Evolutionary conservation across 2,329 filamentous ascomycete genomes (phyloP), one percentile per base, ranked within the genome.

Genomic region (Colletotrichum shisoi): DNA sequence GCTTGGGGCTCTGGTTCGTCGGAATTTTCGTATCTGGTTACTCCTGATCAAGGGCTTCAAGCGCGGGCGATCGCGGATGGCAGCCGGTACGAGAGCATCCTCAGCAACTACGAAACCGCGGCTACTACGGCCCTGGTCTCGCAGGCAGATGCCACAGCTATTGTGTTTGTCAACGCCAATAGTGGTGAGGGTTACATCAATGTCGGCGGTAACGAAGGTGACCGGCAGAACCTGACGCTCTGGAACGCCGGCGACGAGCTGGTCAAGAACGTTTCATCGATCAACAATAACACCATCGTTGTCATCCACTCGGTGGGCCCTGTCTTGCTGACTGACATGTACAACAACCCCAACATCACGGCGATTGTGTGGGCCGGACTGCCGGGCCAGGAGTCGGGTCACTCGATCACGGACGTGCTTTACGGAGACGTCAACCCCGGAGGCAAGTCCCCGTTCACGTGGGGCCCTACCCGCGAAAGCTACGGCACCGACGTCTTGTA

Each of bases 91-190:
- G 89, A 91, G 77, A 89, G 89, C 73, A 83, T 93, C 69, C 82
- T 91, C 11, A 82, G 88, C 77, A 89, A 89, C 79, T 85, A 87
- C 72, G 79, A 87, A 77, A 73, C 89, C 82, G 75, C 82, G 79
- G 75, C 91, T 74, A 89, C 89, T 53, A 78, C 87, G 71, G 81
- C 76, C 0, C 77, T 96, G 1, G 80, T 91, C 13, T 80, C 80
- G 9, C 84, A 91, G 71, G 83, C 85, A n/a, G 81, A 88, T 64
- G 88, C 87, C 15, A 88, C 89, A 0, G 82, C 94, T 70, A 85
- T 99, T 48, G 93, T 97, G 12, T 98, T 98, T 73, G 94, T 92
- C 74, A 97, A 97, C 71, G 89, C 93, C 15, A 85, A 94, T 75
- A 87, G 90, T 3, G 94, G 94, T 60, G 95, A 98, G 79, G 93